Percentiles rank a stretch among this genome's conserved stretches.
Evolutionary conservation across 2,329 filamentous ascomycete species (phyloP).

Genomic region (Calonectria crousiana): DNA sequence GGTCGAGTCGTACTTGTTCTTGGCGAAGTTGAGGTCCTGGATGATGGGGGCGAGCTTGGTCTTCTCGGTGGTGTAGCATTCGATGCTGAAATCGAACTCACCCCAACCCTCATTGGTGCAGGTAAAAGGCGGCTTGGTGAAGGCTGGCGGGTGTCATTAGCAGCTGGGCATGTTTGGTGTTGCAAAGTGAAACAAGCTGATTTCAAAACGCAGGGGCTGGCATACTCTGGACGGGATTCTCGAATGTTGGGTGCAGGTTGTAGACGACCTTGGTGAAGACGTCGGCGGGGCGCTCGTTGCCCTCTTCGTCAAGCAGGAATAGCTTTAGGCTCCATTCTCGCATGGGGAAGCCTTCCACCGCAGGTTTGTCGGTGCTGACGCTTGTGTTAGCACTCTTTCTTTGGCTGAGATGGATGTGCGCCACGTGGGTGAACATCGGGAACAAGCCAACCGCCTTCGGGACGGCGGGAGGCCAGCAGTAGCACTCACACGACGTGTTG

Average conservation of each 20-base stretch:
- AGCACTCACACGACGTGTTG: slow-evolving; percentile 85
- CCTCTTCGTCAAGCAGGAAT: slow-evolving; percentile 85
- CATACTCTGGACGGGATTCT: slow-evolving; percentile 86
- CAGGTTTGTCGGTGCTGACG: slow-evolving; percentile 76
- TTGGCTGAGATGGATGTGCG: neutral
- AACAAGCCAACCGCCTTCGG: slow-evolving; percentile 6
- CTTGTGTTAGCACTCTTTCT: neutral
- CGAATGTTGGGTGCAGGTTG: slow-evolving; percentile 94
- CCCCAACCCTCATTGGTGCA: slow-evolving; percentile 98
- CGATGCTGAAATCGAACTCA: slow-evolving; percentile 95
- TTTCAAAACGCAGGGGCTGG: slow-evolving; percentile 33
- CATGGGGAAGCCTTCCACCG: slow-evolving; percentile 90
- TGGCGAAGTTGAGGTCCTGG: slow-evolving; percentile 94
- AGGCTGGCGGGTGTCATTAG: slow-evolving; percentile 63
- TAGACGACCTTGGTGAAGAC: slow-evolving; percentile 95
- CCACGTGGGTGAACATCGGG: neutral
- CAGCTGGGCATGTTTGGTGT: neutral
- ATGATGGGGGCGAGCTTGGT: slow-evolving; percentile 79
- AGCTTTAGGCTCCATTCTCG: slow-evolving; percentile 92
- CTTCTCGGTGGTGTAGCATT: slow-evolving; percentile 87
- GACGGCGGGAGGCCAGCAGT: slow-evolving; percentile 7
- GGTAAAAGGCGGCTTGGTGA: slow-evolving; percentile 87
- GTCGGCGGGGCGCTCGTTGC: slow-evolving; percentile 84
- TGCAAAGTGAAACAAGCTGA: neutral
- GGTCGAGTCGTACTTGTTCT: slow-evolving; percentile 83